Evolutionary conservation across 2,329 filamentous ascomycete genomes (phyloP), one percentile per base, ranked within the genome.

Genomic region (Ophiostoma himal-ulmi): DNA sequence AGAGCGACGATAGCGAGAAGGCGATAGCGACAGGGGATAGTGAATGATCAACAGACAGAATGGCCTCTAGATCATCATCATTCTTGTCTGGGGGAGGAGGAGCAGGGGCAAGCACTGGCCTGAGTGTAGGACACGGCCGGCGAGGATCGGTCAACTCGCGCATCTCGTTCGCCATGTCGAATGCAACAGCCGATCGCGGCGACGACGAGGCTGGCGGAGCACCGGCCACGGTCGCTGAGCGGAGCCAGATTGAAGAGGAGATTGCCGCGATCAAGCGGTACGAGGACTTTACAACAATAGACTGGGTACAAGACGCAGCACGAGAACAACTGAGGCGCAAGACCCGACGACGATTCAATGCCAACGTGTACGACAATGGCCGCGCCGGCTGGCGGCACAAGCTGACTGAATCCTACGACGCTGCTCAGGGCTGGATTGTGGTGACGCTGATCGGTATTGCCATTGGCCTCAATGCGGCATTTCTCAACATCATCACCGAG

Each of bases 261-360:
- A 97, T 99, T 77, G 94, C 91, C 36, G 91, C 97, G 83, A 98
- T 99, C 78, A 97, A 97, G 82, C 88, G 94, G 82, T 99, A 99
- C 81, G 95, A 97, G 86, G 95, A 99, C 81, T 99, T 99, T 78
- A 97, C 94, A 6, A 99, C 95, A 0, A 95, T 95, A 86, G 95
- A 99, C 80, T 99, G 95, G 95, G 94, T 99, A 0, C 94, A 99
- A 79, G 95, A 99, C 85, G 94, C 94, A 13, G 91, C 93, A 44
- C 90, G 94, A 74, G 95, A 97, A 79, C 92, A 96, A 78, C 83
- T 92, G 66, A 88, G 94, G 70, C 88, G 94, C 73, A 92, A 92
- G 76, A 86, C 91, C 67, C 86, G 91, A 75, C 87, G 91, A 76
- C 89, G 88, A 78, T 88, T 90, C 76, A 88, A 89, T 7, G 88